phyloP scores from a whole-genome alignment of 2,329 filamentous ascomycete genomes.

The Curvularia sp. region DNA sequence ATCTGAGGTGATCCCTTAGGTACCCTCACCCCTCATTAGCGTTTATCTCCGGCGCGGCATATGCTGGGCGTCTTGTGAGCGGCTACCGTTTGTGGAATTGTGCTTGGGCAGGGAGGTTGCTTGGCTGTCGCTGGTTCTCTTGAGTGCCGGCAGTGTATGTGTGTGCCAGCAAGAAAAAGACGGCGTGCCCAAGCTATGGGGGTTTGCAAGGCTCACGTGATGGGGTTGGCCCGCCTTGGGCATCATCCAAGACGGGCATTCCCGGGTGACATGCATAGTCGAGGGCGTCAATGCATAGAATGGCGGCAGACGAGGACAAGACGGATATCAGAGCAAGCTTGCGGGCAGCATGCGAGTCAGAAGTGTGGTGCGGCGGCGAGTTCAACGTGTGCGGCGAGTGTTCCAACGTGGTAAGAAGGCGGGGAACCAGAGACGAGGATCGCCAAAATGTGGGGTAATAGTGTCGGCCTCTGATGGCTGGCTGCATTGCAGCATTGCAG shows the following conservation, averaged over 20 bases:
- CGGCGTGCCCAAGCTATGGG: neutral
- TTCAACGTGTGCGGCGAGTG: constrained; percentile 32
- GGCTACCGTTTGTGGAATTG: neutral
- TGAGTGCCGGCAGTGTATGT: no score
- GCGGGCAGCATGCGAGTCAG: constrained; percentile 48
- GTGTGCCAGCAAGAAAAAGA: constrained; percentile 3
- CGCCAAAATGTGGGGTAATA: constrained; percentile 52
- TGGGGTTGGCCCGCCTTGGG: constrained; percentile 17
- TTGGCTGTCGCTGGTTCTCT: neutral
- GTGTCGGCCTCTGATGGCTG: constrained; percentile 25
- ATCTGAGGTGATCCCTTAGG: constrained; percentile 18
- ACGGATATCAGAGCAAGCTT: constrained; percentile 31
- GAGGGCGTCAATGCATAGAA: constrained; percentile 32
- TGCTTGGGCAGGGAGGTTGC: neutral
- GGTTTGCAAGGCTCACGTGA: neutral
- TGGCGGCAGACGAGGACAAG: constrained; percentile 20
- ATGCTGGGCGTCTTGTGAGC: neutral
- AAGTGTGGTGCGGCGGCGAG: constrained; percentile 31
- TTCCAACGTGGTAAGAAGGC: constrained; percentile 46
- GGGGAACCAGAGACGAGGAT: constrained; percentile 42
- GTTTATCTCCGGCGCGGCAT: constrained; percentile 5
- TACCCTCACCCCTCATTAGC: constrained; percentile 14
- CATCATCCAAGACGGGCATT: constrained; percentile 22
- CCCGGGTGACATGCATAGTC: constrained; percentile 32
- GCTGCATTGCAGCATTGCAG: constrained; percentile 29